Base-by-base conservation (phyloP, 2,329 filamentous ascomycete species). In the Ophiostoma australiae region DNA sequence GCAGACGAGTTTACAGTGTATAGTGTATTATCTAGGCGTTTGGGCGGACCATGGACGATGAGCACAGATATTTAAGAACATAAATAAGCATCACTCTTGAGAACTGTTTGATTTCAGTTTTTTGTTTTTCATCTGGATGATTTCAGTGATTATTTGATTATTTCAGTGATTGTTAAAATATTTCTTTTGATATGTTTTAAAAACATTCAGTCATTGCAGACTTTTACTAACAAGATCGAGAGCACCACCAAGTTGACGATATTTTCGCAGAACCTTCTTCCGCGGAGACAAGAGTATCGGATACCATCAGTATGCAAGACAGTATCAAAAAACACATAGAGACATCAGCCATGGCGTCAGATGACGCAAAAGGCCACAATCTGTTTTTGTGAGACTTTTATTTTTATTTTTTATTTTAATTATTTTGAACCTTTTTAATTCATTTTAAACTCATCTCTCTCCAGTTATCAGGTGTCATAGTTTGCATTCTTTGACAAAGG, bases 401-500 rank as follows among this genome's bases (percentile, higher is more conserved):
- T 7, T 58, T 58, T 58, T 31, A 6, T 27, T 58, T 58, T 10
- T 55, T 48, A 13, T 48, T 48, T 17, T 48, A 48, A 13, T 17
- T 15, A 11, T 17, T 23, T 27, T 20, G 2, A 7, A 8, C 2
- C 20, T 52, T 7, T 52, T 4, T 48, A 5, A n/a, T 27, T 55
- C 23, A 52, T 23, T 52, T 52, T n/a, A 4, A 4, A 5, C 6
- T 58, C 23, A 27, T 27, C 23, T 58, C n/a, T 31, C 23, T 8
- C 17, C 8, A 58, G 11, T 58, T 27, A 31, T 13, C 52, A 23
- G n/a, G 48, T 58, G 23, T 58, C 52, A 58, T 27, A 58, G n/a
- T 58, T 27, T 58, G 52, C 52, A 58, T 58, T 58, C 52, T 27
- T 58, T 58, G 52, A 31, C 52, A 58, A 58, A 58, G 52, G 52